phyloP scores from a whole-genome alignment of 495 filamentous ascomycete species.

The Achaetomiella virescens region DNA sequence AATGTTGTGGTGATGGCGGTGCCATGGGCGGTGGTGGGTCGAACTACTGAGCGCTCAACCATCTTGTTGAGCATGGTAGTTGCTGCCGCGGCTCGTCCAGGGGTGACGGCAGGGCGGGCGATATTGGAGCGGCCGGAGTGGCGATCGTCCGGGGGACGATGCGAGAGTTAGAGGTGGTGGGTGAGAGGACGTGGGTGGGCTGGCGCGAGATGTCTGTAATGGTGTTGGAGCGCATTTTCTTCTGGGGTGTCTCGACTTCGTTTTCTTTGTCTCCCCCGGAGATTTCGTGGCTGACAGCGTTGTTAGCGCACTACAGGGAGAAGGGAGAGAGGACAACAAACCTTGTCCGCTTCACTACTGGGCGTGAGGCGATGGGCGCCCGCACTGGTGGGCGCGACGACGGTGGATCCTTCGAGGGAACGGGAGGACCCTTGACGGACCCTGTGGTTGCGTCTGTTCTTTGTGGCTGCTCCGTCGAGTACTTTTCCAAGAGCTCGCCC shows the following conservation, averaged over 20 bases:
- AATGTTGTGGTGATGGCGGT: not conserved
- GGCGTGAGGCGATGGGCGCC: conserved; percentile 24
- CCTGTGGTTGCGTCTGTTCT: conserved; percentile 7
- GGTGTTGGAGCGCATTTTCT: conserved; percentile 30
- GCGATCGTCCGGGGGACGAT: conserved; percentile 42
- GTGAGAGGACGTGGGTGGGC: conserved; percentile 60
- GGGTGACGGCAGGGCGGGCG: conserved; percentile 3
- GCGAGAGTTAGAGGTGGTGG: conserved; percentile 73
- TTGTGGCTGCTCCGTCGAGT: conserved; percentile 22
- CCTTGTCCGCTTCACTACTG: conserved; percentile 60
- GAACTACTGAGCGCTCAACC: conserved; percentile 47
- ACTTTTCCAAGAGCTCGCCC: conserved; percentile 64
- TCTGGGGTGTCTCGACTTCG: conserved; percentile 43
- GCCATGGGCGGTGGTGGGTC: conserved; percentile 32
- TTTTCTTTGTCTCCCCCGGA: conserved; percentile 75
- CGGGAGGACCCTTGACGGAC: conserved; percentile 20
- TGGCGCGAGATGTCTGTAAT: conserved; percentile 22
- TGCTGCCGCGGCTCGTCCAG: conserved; percentile 19
- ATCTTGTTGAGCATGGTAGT: conserved; percentile 51
- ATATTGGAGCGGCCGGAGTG: conserved; percentile 2
- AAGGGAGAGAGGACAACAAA: conserved; percentile 30
- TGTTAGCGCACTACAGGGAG: conserved; percentile 16
- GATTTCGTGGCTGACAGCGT: conserved; percentile 51
- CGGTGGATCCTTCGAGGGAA: conserved; percentile 31
- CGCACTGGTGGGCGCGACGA: conserved; percentile 12